A percentile compares a stretch with the other conserved stretches of the same genome.
These are phyloP conservation scores for Platanthera zijinensis DNA, from an alignment of 106 monocot genomes.

Conservation along the genomic window DNA sequence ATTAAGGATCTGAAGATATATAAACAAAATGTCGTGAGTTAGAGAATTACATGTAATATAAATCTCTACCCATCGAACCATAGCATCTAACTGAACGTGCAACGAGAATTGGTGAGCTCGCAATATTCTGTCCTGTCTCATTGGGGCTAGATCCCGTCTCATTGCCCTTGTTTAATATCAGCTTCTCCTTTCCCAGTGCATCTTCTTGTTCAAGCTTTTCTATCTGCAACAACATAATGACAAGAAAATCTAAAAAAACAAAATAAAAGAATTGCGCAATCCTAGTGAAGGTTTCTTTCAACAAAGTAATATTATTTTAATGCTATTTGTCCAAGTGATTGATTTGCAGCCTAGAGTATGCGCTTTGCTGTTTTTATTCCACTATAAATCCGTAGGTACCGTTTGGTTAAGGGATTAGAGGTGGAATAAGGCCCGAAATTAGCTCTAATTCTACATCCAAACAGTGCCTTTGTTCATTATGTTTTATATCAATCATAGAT, in stretches of 20 bases:
- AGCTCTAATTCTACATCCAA: no score
- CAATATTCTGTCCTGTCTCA: not conserved
- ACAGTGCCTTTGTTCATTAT: no score
- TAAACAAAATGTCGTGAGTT: not conserved
- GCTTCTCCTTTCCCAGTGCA: constrained; percentile 14
- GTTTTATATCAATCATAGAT: no score
- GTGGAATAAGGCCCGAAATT: no score
- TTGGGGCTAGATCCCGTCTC: constrained; percentile 9
- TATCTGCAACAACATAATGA: constrained; percentile 9
- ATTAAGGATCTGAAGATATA: no score
- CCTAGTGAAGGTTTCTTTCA: no score
- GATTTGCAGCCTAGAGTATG: no score
- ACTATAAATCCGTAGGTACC: no score
- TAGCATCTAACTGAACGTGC: constrained; percentile 7
- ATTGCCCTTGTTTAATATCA: not conserved
- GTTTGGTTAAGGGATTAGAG: no score
- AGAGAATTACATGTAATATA: constrained; percentile 68
- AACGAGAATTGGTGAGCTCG: constrained; percentile 65
- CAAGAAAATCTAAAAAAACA: not conserved
- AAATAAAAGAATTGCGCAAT: not conserved
- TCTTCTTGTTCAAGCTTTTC: constrained; percentile 12
- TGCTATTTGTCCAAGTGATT: not conserved
- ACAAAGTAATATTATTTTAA: no score
- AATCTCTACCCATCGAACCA: constrained; percentile 29
- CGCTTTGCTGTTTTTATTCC: no score